Base-by-base conservation (phyloP, 164 flowering plant genomes). In the Malania oleifera region DNA sequence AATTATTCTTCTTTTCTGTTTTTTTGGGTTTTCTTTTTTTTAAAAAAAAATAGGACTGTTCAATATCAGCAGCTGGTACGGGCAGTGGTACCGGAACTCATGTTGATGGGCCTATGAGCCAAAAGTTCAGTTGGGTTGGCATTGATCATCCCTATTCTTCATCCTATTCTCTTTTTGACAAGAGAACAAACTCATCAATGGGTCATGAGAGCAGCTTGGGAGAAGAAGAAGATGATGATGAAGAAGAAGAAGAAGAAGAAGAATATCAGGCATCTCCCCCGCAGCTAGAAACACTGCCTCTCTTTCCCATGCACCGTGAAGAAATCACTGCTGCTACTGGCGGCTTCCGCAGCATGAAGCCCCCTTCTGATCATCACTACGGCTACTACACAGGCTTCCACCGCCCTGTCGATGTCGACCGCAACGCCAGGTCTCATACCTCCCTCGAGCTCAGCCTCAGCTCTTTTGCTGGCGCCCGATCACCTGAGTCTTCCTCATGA, bases 401-500 rank as follows among this genome's bases (percentile, higher is more conserved):
- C 56, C 56, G 67, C 2, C 35, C 54, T n/a, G 57, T 38, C 15
- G 68, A 62, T 2, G 53, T 38, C 15, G 68, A 62, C 3, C 50
- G 59, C 48, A 35, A 34, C 38, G 46, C 6, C 44, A 53, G 62
- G 0, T 57, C 74, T 46, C 59, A 70, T n/a, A 57, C 89, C 17
- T 81, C 88, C 1, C 82, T 88, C 1, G 91, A 91, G 75, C 93
- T 91, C 38, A 86, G 77, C 57, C 91, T 91, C 70, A 76, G 74
- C 71, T 78, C 87, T 56, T 81, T 55, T 75, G 7, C 69, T 49
- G 65, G 67, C 37, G 23, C 5, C 35, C 48, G 38, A 20, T 43
- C 64, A 11, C 66, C 67, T 8, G 67, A 61, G 7, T 51, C 41
- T 25, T 8, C 57, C 14, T 1, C 2, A 26, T 65, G 50, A 51